A percentile compares a stretch with the other conserved stretches of the same genome.
These are phyloP conservation scores for Pisolithus microcarpus DNA, from an alignment of 768 basidiomycete species.

Conservation along the genomic window DNA sequence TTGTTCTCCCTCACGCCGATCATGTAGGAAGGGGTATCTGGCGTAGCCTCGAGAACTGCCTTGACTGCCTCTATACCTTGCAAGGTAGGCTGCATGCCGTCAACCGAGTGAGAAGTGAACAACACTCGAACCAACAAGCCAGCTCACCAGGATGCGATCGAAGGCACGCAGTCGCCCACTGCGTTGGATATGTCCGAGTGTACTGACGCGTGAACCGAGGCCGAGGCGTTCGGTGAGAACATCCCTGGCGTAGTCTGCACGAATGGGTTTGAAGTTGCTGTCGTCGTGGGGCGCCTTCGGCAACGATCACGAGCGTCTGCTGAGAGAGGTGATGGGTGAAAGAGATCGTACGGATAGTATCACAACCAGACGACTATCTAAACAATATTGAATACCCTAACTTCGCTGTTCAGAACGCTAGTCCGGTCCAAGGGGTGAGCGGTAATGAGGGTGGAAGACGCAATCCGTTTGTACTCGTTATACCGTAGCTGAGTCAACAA, in stretches of 20 bases:
- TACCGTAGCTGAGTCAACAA: too few species aligned
- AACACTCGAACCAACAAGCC: too few species aligned
- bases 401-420: too few species aligned
- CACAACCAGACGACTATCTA: too few species aligned
- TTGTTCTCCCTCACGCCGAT: constrained; percentile 96
- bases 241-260: constrained; percentile 83
- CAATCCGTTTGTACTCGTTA: too few species aligned
- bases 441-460: too few species aligned
- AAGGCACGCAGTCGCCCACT: constrained; percentile 90
- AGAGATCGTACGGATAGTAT: background rate
- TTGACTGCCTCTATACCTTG: constrained; percentile 93
- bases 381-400: too few species aligned
- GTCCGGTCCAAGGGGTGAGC: too few species aligned
- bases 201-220: constrained; percentile 93
- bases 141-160: constrained; percentile 88
- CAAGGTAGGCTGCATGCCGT: constrained; percentile 70
- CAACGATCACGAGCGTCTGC: constrained; percentile 98
- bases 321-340: constrained; percentile 24
- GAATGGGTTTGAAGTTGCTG: constrained; percentile 82
- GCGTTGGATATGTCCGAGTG: constrained; percentile 93
- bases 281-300: constrained; percentile 96
- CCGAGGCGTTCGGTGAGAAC: constrained; percentile 81
- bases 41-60: constrained; percentile 76
- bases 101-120: constrained; percentile 34
- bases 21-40: constrained; percentile 93